These are phyloP conservation scores for Mrakia frigida DNA, from an alignment of 768 basidiomycete species.

Conservation along the genomic window DNA sequence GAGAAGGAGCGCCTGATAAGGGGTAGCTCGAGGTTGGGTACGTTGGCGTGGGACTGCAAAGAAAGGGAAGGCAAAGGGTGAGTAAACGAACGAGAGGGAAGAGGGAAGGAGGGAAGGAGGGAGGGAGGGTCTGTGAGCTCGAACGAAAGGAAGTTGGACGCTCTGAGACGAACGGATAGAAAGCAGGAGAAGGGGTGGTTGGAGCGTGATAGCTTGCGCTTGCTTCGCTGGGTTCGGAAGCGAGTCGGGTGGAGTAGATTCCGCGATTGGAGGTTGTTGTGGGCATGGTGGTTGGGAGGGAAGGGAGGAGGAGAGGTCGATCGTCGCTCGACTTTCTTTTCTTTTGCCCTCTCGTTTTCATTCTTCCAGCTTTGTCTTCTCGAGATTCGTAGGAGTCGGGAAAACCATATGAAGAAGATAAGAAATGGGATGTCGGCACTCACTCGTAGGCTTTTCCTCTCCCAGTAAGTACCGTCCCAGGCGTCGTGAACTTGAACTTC, in stretches of 20 bases:
- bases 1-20: slow-evolving; percentile 36
- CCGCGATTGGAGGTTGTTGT: neutral
- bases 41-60: neutral
- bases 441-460: no score
- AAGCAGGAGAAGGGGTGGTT: neutral
- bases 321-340: neutral
- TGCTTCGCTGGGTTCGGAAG: neutral
- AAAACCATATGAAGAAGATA: no score
- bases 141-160: neutral
- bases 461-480: no score
- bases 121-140: neutral
- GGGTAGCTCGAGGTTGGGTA: slow-evolving; percentile 40
- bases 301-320: neutral
- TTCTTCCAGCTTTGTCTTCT: neutral
- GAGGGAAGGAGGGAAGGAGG: neutral
- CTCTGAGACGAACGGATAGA: neutral
- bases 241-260: neutral
- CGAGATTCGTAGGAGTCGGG: no score
- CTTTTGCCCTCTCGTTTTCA: no score
- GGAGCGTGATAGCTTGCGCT: neutral
- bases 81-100: neutral
- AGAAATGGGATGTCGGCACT: no score
- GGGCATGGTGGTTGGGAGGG: neutral
- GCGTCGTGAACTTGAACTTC: no score
- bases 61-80: neutral